phyloP scores from a whole-genome alignment of 2,329 filamentous ascomycete species.

The Alternaria burnsii region DNA sequence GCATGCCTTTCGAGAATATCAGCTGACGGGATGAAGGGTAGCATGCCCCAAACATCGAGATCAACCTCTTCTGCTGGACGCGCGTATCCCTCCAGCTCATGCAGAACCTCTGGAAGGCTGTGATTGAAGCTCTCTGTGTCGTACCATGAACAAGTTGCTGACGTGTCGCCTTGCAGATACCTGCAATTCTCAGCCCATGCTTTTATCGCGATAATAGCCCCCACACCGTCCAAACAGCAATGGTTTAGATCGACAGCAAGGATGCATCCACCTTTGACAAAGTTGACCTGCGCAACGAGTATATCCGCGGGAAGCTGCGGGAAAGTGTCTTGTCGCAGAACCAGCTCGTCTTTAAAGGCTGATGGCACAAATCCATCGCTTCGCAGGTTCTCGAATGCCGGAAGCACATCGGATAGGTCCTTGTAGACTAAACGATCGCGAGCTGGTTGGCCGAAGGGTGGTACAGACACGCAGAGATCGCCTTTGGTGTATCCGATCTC shows the following conservation, averaged over 20 bases:
- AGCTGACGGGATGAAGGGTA: conserved; percentile 28
- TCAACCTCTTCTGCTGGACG: conserved; percentile 27
- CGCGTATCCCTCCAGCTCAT: conserved; percentile 26
- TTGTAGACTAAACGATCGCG: conserved; percentile 26
- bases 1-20: conserved; percentile 10
- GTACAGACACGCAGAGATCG: conserved; percentile 32
- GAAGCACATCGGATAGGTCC: conserved; percentile 28
- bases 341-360: conserved; percentile 25
- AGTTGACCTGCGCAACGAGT: conserved; percentile 39
- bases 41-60: conserved; percentile 25
- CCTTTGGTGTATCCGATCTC: conserved; percentile 41
- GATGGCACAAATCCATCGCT: conserved; percentile 29
- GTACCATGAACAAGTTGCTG: conserved; percentile 31
- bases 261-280: conserved; percentile 37
- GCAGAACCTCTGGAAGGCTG: conserved; percentile 31
- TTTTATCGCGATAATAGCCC: conserved; percentile 31
- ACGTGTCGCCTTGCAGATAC: conserved; percentile 29
- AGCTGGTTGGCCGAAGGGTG: conserved; percentile 14
- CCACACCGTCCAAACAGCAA: conserved; percentile 32
- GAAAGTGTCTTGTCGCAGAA: conserved; percentile 22
- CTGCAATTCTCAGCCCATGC: conserved; percentile 39
- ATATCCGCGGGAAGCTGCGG: conserved; percentile 32
- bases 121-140: conserved; percentile 35
- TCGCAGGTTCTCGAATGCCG: conserved; percentile 25
- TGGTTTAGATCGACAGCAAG: conserved; percentile 32